Evolutionary conservation across 768 basidiomycete species (phyloP), one percentile per base, ranked within the genome.

Genomic region (Boletus subcaerulescens): DNA sequence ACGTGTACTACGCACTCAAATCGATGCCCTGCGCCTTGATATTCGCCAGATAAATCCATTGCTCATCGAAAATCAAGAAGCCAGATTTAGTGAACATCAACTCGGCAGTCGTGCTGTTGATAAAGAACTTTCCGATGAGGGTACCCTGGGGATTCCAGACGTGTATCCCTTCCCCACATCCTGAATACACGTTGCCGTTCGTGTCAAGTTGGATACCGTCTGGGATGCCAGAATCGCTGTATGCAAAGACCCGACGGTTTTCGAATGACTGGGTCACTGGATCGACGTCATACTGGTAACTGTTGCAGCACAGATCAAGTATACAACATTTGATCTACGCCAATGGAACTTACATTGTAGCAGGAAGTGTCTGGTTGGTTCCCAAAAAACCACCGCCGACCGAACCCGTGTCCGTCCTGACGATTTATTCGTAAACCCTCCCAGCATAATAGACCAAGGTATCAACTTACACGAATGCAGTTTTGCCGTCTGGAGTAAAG

Each of bases 281-380:
- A 56, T 86, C 80, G 41, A 89, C 82, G 61, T 89, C 86, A 60
- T 78, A 89, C 11, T 78, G 80, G 57, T 89, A 89, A 47, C 86
- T 87, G n/a, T 36, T 36, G 6, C 13, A 36, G 5, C 35, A 36
- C 15, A 36, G 35, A 13, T 12, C 13, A 15, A 36, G 15, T 15
- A 49, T 29, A 9, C 20, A 40, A 33, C 35, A n/a, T n/a, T 26
- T 20, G 26, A 29, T 29, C 26, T 29, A 29, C 26, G 1, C 26
- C 14, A 48, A 24, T 12, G 43, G 7, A 31, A 63, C 84, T 66
- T 61, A 86, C 88, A 91, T 81, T 0, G 87, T 87, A 7, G 88
- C 79, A 3, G 89, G 87, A 14, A 73, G 67, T 0, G 85, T 89
- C 58, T 79, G 78, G 60, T 86, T 79, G 40, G 65, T 76, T 14